Base-by-base conservation (phyloP, 2,329 filamentous ascomycete species). In the Colletotrichum sp. region DNA sequence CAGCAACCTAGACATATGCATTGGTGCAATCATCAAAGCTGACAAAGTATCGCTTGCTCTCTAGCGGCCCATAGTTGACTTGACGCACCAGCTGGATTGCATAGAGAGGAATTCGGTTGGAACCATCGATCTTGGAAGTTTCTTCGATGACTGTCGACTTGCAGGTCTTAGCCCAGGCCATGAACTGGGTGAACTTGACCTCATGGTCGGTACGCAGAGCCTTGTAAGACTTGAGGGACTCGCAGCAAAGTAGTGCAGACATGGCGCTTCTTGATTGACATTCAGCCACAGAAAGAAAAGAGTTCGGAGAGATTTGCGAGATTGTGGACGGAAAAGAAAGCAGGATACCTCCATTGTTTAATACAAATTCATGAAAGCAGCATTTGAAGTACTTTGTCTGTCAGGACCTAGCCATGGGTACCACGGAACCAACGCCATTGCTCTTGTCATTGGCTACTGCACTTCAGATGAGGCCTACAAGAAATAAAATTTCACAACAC, bases 1-100 rank as follows among this genome's bases (percentile, higher is more conserved):
- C 85, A 0, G 72, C 66, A 3, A 84, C 74, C 75, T 86, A 83
- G 18, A 79, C 64, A 65, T 84, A 86, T 1, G 64, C 72, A 11
- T 73, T 61, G 2, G 51, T 63, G 8, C 43, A 65, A 12, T 62
- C 72, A 7, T 61, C n/a, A 43, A 43, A 69, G 8, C 76, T 76
- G 27, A 81, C 76, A 66, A 87, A 87, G 77, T 87, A 88, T 34
- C 84, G 76, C 73, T 82, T 87, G 63, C 78, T 81, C 68, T 88
- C 86, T 0, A 85, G 78, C 4, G 85, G 78, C 2, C 86, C 86
- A 72, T 80, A 86, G 76, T 87, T 87, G 75, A 86, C 79, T 78
- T 87, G 86, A 4, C 79, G 80, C 27, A 87, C 84, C 5, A 87
- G 76, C 77, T 87, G 85, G 4, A 88, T 76, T 18, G 77, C 84